Evolutionary conservation across 2,329 filamentous ascomycete species (phyloP).

Genomic region (Pyrenophora graminea): DNA sequence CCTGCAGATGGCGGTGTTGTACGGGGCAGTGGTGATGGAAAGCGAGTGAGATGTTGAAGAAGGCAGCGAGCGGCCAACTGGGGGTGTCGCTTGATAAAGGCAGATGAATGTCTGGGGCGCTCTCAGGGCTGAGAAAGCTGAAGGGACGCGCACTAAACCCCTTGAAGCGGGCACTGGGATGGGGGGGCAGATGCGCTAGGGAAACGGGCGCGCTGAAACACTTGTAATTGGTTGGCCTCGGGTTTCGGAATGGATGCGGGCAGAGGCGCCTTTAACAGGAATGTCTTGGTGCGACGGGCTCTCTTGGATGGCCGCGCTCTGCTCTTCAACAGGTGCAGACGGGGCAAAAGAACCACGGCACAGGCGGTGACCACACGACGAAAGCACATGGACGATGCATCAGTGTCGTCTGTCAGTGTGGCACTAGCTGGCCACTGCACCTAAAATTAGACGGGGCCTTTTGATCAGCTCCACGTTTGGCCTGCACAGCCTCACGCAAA

Average conservation of each 20-base stretch:
- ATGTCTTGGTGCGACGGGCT: conserved; percentile 16
- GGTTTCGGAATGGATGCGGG: conserved; percentile 26
- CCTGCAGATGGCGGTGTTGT: conserved; percentile 21
- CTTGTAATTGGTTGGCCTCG: conserved; percentile 22
- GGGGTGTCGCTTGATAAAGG: conserved; percentile 33
- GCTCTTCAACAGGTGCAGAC: conserved; percentile 1
- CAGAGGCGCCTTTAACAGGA: conserved; percentile 28
- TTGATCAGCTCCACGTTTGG: conserved; percentile 22
- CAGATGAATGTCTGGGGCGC: conserved; percentile 24
- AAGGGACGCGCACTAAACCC: conserved; percentile 14
- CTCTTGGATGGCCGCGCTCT: conserved; percentile 5
- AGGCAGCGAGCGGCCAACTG: conserved; percentile 28
- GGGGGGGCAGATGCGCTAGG: conserved; percentile 23
- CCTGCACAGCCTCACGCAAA: conserved; percentile 34
- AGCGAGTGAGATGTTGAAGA: conserved; percentile 8
- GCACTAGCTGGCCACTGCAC: conserved; percentile 20
- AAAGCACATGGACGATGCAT: conserved; percentile 2
- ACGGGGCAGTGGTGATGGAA: conserved; percentile 22
- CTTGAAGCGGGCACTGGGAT: conserved; percentile 5
- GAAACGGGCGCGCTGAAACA: conserved; percentile 29
- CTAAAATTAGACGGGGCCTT: conserved; percentile 28
- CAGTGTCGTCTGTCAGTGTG: conserved; percentile 14
- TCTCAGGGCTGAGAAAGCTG: conserved; percentile 23
- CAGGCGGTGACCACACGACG: conserved; percentile 15
- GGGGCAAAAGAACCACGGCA: conserved; percentile 8